phyloP scores from a whole-genome alignment of 108 stramenopile genomes.

The Cyclotella baltica region DNA sequence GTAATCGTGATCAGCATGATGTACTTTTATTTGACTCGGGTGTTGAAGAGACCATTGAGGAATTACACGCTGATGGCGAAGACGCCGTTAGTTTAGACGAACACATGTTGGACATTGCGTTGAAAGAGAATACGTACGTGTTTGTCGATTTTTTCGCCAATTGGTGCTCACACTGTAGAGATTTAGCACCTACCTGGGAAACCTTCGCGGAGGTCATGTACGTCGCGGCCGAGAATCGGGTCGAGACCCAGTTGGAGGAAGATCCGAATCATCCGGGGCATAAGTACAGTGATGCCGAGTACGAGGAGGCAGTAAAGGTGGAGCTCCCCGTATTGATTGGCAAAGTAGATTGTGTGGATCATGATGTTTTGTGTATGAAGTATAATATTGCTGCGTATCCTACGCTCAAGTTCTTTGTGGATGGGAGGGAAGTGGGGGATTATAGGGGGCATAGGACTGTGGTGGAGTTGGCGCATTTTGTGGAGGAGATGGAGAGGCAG shows the following conservation, averaged over 20 bases:
- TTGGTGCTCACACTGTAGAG: constrained; percentile 91
- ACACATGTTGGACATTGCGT: constrained; percentile 27
- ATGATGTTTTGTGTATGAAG: constrained; percentile 72
- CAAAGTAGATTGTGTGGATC: constrained; percentile 92
- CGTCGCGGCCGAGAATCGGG: constrained; percentile 57
- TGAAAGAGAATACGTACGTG: constrained; percentile 57
- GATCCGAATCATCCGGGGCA: constrained; percentile 32
- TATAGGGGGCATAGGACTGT: constrained; percentile 87
- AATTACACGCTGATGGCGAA: constrained; percentile 87
- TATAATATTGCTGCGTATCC: constrained; percentile 91
- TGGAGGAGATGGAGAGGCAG: constrained; percentile 69
- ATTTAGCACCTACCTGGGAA: constrained; percentile 89
- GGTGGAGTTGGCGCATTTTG: constrained; percentile 74
- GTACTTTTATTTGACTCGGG: constrained; percentile 77
- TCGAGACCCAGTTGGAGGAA: constrained; percentile 38
- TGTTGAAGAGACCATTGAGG: constrained; percentile 86
- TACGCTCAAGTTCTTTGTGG: constrained; percentile 87
- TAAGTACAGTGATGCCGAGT: constrained; percentile 70
- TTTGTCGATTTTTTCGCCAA: constrained; percentile 84
- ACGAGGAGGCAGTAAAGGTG: constrained; percentile 63
- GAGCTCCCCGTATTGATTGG: constrained; percentile 80
- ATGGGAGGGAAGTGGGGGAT: constrained; percentile 73
- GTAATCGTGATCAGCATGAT: constrained; percentile 89
- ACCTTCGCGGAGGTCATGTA: constrained; percentile 84
- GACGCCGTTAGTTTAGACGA: constrained; percentile 80